These are phyloP conservation scores for Lactifluus subvellereus DNA, from an alignment of 768 basidiomycete species.

Conservation along the genomic window DNA sequence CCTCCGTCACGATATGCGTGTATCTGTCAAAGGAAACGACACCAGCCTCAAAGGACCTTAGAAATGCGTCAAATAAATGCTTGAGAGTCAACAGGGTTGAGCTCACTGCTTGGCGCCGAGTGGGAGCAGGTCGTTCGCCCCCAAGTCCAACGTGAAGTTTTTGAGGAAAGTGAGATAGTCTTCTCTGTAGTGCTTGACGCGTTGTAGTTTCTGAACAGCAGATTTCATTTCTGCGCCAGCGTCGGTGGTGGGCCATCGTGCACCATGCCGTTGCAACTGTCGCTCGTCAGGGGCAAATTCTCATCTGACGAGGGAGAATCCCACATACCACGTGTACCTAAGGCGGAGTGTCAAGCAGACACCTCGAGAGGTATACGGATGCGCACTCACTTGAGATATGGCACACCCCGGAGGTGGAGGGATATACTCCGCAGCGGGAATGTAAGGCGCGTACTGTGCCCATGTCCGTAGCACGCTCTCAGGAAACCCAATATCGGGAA, in stretches of 20 bases:
- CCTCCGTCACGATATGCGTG: slow-evolving; percentile 37
- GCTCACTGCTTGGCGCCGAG: slow-evolving; percentile 62
- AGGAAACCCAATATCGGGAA: slow-evolving; percentile 18
- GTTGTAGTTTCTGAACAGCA: slow-evolving; percentile 50
- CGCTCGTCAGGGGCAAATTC: neutral
- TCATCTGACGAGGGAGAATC: neutral
- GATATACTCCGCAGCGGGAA: slow-evolving; percentile 41
- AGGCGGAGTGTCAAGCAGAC: neutral
- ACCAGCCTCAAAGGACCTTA: slow-evolving; percentile 50
- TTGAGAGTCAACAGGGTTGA: neutral
- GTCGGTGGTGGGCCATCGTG: slow-evolving; percentile 62
- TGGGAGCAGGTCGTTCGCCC: slow-evolving; percentile 52
- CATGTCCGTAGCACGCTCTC: slow-evolving; percentile 31
- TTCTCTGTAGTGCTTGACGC: slow-evolving; percentile 41
- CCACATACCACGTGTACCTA: slow-evolving; percentile 57
- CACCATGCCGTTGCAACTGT: slow-evolving; percentile 77
- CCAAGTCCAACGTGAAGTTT: slow-evolving; percentile 54
- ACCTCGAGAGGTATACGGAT: neutral
- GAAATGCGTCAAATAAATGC: neutral
- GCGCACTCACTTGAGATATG: slow-evolving; percentile 46
- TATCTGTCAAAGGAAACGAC: slow-evolving; percentile 50
- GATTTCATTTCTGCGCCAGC: slow-evolving; percentile 39
- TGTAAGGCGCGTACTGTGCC: slow-evolving; percentile 61
- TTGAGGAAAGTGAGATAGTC: slow-evolving; percentile 50
- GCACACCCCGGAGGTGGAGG: slow-evolving; percentile 45